Evolutionary conservation across 441 rosid genomes (phyloP).

Genomic region (Bruguiera hainesii): DNA sequence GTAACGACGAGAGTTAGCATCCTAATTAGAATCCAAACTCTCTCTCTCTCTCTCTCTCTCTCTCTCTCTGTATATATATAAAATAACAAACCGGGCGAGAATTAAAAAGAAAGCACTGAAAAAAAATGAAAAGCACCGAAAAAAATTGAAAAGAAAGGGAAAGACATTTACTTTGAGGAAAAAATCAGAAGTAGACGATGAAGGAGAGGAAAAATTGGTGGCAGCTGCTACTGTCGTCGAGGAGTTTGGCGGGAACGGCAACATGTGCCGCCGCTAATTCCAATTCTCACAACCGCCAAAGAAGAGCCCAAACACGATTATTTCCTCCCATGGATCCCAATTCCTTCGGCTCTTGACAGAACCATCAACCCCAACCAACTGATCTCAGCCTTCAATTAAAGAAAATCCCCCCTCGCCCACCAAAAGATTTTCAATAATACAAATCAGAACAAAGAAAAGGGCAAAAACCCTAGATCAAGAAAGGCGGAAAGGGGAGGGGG

Average conservation of each 20-base stretch:
- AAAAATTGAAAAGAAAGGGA: not conserved
- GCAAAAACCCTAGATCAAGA: not conserved
- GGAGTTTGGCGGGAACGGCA: not conserved
- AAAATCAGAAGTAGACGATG: not conserved
- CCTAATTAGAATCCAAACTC: too few relatives aligned
- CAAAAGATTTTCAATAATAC: not conserved
- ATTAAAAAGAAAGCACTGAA: not conserved
- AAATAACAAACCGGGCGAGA: too few relatives aligned
- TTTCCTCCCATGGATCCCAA: not conserved
- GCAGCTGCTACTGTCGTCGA: conserved; percentile 5
- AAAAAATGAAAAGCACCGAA: not conserved
- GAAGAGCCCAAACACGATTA: not conserved
- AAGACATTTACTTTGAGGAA: conserved; percentile 4
- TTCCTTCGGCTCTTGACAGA: not conserved
- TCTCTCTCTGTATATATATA: too few relatives aligned
- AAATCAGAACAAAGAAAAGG: not conserved
- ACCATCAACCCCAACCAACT: conserved; percentile 1
- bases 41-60: too few relatives aligned
- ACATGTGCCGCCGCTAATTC: conserved; percentile 3
- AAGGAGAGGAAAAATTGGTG: not conserved
- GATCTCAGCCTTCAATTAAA: not conserved
- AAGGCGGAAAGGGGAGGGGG: not conserved
- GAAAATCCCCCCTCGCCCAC: not conserved
- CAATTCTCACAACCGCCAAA: not conserved
- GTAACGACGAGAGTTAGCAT: too few relatives aligned